Conservation (phyloP, 1,284 basidiomycete species). For the Anthracocystis walkeri region DNA sequence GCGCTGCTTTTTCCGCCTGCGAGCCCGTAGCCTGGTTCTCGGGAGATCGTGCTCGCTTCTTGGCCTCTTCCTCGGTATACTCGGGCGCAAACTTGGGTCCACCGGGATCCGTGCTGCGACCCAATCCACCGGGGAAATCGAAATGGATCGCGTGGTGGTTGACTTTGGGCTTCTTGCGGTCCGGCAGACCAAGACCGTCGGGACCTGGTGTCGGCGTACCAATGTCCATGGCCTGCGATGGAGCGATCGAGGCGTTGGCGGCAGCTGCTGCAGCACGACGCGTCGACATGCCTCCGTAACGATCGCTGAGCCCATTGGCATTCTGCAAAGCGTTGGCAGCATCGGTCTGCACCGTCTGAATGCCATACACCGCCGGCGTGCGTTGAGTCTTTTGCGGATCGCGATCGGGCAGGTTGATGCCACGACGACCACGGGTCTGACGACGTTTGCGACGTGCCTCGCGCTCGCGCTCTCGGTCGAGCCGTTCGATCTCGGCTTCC, state of each 20-base stretch:
- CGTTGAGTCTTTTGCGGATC: slow-evolving; percentile 92
- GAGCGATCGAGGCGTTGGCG: slow-evolving; percentile 60
- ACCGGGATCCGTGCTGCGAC: slow-evolving; percentile 50
- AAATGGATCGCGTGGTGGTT: slow-evolving; percentile 64
- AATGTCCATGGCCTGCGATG: slow-evolving; percentile 47
- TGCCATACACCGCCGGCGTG: slow-evolving; percentile 64
- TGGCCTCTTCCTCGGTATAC: slow-evolving; percentile 51
- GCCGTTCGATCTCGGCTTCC: slow-evolving; percentile 84
- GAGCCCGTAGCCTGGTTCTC: slow-evolving; percentile 50
- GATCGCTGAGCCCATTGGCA: slow-evolving; percentile 36
- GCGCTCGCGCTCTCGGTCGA: slow-evolving; percentile 92
- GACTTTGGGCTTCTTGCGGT: slow-evolving; percentile 51
- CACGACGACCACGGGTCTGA: slow-evolving; percentile 86
- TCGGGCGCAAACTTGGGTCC: slow-evolving; percentile 55
- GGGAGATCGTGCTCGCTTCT: slow-evolving; percentile 44
- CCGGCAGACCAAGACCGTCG: slow-evolving; percentile 43
- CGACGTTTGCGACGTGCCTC: slow-evolving; percentile 86
- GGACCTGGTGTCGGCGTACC: slow-evolving; percentile 56
- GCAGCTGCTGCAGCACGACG: slow-evolving; percentile 62
- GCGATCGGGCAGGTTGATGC: slow-evolving; percentile 89
- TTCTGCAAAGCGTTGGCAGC: slow-evolving; percentile 24
- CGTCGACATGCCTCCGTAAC: slow-evolving; percentile 49
- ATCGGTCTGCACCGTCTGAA: slow-evolving; percentile 58
- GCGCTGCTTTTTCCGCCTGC: slow-evolving; percentile 37
- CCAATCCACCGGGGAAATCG: slow-evolving; percentile 64